Percentiles rank a stretch among this genome's conserved stretches.
Evolutionary conservation across 1,139 yeast genomes (phyloP).

Genomic region (Spencermartinsiella ligniputridi): DNA sequence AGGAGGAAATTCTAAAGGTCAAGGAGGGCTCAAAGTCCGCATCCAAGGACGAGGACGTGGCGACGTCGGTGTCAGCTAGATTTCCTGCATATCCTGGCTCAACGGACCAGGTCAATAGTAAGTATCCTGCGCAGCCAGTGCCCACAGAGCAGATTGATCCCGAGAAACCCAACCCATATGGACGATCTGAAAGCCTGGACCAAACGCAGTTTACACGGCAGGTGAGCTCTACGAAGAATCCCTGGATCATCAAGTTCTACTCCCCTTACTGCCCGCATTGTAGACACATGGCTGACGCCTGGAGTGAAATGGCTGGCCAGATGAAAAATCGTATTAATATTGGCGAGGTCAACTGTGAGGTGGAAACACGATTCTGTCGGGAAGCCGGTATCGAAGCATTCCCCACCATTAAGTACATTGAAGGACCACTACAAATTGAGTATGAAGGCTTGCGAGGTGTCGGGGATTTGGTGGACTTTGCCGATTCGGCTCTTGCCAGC

Average conservation of each 20-base stretch:
- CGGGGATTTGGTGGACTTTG: conserved; percentile 33
- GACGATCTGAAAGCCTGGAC: conserved; percentile 22
- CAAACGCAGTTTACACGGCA: conserved; percentile 20
- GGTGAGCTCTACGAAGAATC: conserved; percentile 26
- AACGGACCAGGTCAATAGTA: conserved; percentile 14
- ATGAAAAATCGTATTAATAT: conserved; percentile 34
- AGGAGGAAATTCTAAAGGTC: no score
- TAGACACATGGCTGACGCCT: conserved; percentile 34
- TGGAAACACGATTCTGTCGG: conserved; percentile 31
- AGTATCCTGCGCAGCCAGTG: conserved; percentile 15
- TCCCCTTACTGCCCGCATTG: conserved; percentile 40
- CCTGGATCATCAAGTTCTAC: conserved; percentile 40
- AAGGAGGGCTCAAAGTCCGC: not conserved
- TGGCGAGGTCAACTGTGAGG: conserved; percentile 41
- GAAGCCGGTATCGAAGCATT: conserved; percentile 27
- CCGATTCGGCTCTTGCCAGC: conserved; percentile 30
- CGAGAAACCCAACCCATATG: conserved; percentile 22
- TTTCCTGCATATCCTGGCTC: conserved; percentile 17
- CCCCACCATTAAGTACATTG: conserved; percentile 34
- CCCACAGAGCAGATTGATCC: conserved; percentile 13
- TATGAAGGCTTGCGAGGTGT: conserved; percentile 34
- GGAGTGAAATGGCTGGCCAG: conserved; percentile 34
- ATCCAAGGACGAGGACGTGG: not conserved
- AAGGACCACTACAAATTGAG: conserved; percentile 30
- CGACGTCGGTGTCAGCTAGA: not conserved